A percentile compares a stretch with the other conserved stretches of the same genome.
Conservation (phyloP, 768 basidiomycete genomes). For the Tricholoma flavovirens region DNA sequence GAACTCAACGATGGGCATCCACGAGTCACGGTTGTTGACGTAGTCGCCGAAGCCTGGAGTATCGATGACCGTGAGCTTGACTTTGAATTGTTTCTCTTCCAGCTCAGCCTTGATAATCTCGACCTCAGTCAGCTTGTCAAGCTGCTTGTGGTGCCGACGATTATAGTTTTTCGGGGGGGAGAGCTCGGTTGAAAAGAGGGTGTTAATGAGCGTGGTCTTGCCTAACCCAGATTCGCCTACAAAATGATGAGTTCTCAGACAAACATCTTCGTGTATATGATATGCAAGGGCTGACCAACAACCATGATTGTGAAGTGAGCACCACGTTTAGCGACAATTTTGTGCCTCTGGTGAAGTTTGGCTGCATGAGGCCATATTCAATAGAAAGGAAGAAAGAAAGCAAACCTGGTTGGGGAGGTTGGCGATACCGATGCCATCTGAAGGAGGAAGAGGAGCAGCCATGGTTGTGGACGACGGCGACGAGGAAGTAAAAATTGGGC, state of each 20-base stretch:
- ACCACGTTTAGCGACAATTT: slow-evolving; percentile 96
- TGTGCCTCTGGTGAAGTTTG: slow-evolving; percentile 71
- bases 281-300: slow-evolving; percentile 59
- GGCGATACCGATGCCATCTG: slow-evolving; percentile 88
- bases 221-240: slow-evolving; percentile 95
- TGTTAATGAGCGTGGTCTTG: slow-evolving; percentile 98
- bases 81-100: slow-evolving; percentile 98
- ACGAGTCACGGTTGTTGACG: slow-evolving; percentile 99
- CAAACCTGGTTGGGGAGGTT: slow-evolving; percentile 97
- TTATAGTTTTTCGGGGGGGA: slow-evolving; percentile 88
- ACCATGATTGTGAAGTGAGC: slow-evolving; percentile 99
- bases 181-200: slow-evolving; percentile 96
- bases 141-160: slow-evolving; percentile 87
- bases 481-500: background rate
- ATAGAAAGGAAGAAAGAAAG: slow-evolving; percentile 4
- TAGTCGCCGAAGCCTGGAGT: slow-evolving; percentile 99
- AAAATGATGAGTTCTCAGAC: background rate
- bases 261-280: background rate
- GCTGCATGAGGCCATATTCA: slow-evolving; percentile 19
- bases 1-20: slow-evolving; percentile 98
- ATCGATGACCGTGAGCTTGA: slow-evolving; percentile 98
- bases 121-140: slow-evolving; percentile 97
- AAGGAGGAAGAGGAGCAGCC: slow-evolving; percentile 40
- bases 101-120: slow-evolving; percentile 99
- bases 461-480: slow-evolving; percentile 20